Evolutionary conservation across 148 eudicot genomes (phyloP).

Genomic region (Rhododendron molle): DNA sequence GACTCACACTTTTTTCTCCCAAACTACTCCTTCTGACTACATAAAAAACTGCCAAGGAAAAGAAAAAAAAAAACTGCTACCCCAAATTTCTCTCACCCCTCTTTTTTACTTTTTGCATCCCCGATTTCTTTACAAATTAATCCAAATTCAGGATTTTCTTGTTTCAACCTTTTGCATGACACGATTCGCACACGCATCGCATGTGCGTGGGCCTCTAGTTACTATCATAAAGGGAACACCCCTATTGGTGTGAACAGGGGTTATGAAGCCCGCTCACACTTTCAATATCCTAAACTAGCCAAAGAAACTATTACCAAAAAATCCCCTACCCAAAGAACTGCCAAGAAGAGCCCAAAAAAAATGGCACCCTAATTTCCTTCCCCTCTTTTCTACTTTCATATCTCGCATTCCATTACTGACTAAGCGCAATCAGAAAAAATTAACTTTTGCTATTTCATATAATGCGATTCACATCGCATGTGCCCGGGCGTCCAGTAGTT

Average conservation of each 20-base stretch:
- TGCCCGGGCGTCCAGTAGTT: neutral
- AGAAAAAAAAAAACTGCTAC: neutral
- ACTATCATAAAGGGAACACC: neutral
- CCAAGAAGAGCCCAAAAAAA: neutral
- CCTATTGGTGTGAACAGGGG: neutral
- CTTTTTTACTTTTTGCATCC: neutral
- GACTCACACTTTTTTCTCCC: neutral
- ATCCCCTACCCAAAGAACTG: neutral
- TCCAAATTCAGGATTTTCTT: neutral
- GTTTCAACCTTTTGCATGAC: neutral
- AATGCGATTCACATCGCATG: neutral
- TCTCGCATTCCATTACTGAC: neutral
- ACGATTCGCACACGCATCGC: neutral
- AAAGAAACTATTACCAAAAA: too few relatives aligned
- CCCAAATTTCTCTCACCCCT: neutral
- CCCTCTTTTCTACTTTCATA: neutral
- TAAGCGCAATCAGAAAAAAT: neutral
- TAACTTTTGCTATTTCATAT: neutral
- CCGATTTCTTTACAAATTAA: neutral
- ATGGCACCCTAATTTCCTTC: neutral
- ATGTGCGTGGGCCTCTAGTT: neutral
- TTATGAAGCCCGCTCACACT: neutral
- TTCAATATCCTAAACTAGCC: neutral
- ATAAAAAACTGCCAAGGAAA: neutral
- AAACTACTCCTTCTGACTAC: neutral